Evolutionary conservation across 2,329 filamentous ascomycete species (phyloP).

Genomic region (Geosmithia morbida): DNA sequence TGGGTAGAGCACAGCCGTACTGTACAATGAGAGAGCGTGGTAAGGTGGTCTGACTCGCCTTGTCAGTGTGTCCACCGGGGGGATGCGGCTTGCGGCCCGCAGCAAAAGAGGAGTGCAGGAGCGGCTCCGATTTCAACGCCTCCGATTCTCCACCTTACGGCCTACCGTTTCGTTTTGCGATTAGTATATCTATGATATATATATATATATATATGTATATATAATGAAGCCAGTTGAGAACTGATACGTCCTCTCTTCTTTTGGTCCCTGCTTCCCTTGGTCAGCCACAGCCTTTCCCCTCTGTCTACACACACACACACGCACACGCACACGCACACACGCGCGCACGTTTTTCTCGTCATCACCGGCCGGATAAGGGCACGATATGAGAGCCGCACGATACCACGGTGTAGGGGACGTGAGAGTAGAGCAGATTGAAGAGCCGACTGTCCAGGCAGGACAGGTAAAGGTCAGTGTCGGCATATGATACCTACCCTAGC

Average conservation of each 20-base stretch:
- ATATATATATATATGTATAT: no score
- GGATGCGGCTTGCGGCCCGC: not conserved
- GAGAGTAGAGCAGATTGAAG: constrained; percentile 33
- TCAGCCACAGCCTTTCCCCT: no score
- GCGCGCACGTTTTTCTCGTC: not conserved
- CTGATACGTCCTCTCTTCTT: not conserved
- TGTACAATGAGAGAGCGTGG: not conserved
- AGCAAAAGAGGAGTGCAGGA: not conserved
- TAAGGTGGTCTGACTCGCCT: not conserved
- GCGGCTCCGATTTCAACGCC: not conserved
- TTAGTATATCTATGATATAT: no score
- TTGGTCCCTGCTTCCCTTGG: no score
- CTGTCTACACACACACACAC: not conserved
- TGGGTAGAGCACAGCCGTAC: not conserved
- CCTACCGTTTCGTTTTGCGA: no score
- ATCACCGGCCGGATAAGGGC: not conserved
- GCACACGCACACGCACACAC: not conserved
- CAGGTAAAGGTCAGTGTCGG: constrained; percentile 21
- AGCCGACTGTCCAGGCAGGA: constrained; percentile 28
- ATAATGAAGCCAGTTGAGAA: not conserved
- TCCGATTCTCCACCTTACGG: not conserved
- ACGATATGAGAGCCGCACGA: constrained; percentile 34
- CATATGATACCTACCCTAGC: no score
- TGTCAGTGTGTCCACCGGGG: not conserved
- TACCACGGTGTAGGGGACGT: constrained; percentile 42